Base-by-base conservation (phyloP, 1,284 basidiomycete genomes). In the Ganoderma lingzhi region DNA sequence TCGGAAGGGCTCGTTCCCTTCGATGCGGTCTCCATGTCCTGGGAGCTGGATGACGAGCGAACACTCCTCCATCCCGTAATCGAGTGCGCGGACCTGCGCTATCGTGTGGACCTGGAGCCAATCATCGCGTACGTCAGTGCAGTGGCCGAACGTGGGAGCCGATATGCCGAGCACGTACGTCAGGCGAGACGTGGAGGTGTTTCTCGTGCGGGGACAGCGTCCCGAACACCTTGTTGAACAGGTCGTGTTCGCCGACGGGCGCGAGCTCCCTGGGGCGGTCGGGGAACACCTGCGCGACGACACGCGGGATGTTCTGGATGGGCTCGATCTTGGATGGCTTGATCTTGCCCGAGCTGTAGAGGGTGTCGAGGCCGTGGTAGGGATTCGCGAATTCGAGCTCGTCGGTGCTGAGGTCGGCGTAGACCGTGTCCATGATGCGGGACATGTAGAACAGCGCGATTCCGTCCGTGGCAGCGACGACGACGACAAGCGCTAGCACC, bases 41-140 rank as follows among this genome's bases (percentile, higher is more conserved):
- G 76, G 77, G 19, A 78, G 73, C 30, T 73, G 75, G 59, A 77
- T 48, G 45, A 75, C 74, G 51, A 78, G 68, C 62, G 73, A 73
- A 65, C 77, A 77, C n/a, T 70, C 68, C 53, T 78, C 77, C 77
- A 78, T 78, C 19, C 77, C 76, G 48, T 68, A 78, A 68, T 78
- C 77, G 53, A 75, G 62, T 12, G 73, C 73, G 39, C 76, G 73
- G 69, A 78, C 75, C 56, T 77, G 77, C 41, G 71, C 71, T 42
- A 78, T 73, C 15, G 74, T 73, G 62, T 67, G 70, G 14, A 67
- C 73, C 76, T 77, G 62, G 28, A 1, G n/a, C 6, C 8, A 6
- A 41, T 17, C 5, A 35, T 8, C 2, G 8, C 6, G 1, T 3
- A 19, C n/a, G 23, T 28, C 45, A 48, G 12, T 68, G 15, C 19